Evolutionary conservation across 345 rosid genomes (phyloP).

Genomic region (Zanthoxylum bungeanum): DNA sequence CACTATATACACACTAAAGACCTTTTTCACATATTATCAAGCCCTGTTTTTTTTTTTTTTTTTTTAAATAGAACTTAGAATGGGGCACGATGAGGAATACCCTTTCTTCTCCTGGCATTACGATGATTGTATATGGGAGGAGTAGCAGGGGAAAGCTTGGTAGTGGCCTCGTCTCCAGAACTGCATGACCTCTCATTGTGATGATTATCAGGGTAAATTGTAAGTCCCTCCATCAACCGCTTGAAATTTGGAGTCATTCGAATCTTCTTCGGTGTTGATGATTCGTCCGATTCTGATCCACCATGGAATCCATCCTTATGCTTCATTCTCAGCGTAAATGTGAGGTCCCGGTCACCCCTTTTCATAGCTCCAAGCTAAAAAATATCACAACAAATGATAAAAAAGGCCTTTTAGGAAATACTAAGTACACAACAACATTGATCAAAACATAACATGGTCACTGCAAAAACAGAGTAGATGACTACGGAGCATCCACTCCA

Average conservation of each 20-base stretch:
- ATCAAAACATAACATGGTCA: no score
- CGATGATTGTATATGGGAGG: conserved; percentile 57
- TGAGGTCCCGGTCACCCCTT: conserved; percentile 56
- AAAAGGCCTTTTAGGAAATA: no score
- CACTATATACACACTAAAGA: conserved; percentile 5
- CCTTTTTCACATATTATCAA: not conserved
- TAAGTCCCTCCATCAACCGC: conserved; percentile 58
- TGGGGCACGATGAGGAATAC: conserved; percentile 85
- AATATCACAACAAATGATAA: not conserved
- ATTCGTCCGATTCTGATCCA: conserved; percentile 68
- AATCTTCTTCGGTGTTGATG: conserved; percentile 71
- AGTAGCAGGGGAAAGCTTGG: conserved; percentile 56
- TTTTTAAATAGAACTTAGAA: conserved; percentile 20
- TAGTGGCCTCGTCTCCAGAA: conserved; percentile 60
- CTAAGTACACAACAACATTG: no score
- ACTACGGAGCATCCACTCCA: no score
- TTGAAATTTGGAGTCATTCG: conserved; percentile 50
- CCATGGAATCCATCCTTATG: conserved; percentile 36
- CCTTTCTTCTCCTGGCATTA: conserved; percentile 76
- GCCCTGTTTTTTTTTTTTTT: not conserved
- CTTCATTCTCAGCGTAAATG: conserved; percentile 55
- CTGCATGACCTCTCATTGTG: conserved; percentile 35
- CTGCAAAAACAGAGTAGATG: no score
- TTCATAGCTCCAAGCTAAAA: conserved; percentile 72
- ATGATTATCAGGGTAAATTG: conserved; percentile 37